phyloP scores from a whole-genome alignment of 441 rosid species.

The Raphanus hybrid region DNA sequence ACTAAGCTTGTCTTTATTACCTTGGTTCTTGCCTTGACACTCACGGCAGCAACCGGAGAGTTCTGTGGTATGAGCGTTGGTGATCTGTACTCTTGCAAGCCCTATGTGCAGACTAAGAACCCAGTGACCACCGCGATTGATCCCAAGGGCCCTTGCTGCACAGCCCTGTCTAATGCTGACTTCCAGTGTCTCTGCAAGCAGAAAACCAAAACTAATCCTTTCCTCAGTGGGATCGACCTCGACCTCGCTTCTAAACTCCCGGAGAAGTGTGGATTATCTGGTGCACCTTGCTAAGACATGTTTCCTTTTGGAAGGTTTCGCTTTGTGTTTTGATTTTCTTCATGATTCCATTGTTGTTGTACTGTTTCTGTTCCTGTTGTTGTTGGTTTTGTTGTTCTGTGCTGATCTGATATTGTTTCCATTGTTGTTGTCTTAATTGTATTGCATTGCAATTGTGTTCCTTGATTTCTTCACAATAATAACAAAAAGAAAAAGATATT shows the following conservation, averaged over 20 bases:
- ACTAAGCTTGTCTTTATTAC: slow-evolving; percentile 47
- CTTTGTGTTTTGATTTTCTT: slow-evolving; percentile 21
- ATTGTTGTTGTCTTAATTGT: slow-evolving; percentile 7
- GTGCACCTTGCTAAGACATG: slow-evolving; percentile 35
- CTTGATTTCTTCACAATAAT: slow-evolving; percentile 28
- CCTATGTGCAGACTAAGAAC: slow-evolving; percentile 46
- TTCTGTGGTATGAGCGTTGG: slow-evolving; percentile 49
- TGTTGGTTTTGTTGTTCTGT: slow-evolving; percentile 18
- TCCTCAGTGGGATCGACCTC: slow-evolving; percentile 50
- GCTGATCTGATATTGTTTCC: slow-evolving; percentile 24
- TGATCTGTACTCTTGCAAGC: slow-evolving; percentile 56
- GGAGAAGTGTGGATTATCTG: slow-evolving; percentile 46
- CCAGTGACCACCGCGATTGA: slow-evolving; percentile 39
- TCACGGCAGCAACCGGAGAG: slow-evolving; percentile 41
- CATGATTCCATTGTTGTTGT: slow-evolving; percentile 21
- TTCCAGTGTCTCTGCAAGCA: slow-evolving; percentile 57
- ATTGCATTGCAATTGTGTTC: slow-evolving; percentile 19
- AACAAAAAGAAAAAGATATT: not conserved
- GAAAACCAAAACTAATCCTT: slow-evolving; percentile 49
- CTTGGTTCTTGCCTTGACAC: slow-evolving; percentile 47
- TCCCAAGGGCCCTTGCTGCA: slow-evolving; percentile 52
- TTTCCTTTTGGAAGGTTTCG: slow-evolving; percentile 20
- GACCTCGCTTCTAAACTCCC: slow-evolving; percentile 56
- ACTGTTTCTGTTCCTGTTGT: slow-evolving; percentile 13
- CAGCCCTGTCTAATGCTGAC: slow-evolving; percentile 54